Base-by-base conservation (phyloP, 345 rosid genomes). In the Anacardium occidentale region DNA sequence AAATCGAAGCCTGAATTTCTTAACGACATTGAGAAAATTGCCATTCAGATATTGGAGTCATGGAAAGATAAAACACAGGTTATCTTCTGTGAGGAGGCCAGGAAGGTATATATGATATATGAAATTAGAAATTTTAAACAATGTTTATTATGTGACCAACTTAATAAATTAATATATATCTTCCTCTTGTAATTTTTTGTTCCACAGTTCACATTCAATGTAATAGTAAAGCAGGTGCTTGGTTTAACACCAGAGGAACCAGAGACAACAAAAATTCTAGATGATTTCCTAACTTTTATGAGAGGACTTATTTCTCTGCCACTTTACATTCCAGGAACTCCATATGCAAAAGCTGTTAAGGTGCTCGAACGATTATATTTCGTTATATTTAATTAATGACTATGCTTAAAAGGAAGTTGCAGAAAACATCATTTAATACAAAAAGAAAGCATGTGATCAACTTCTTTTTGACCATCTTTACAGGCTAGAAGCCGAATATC, bases 291-390 rank as follows among this genome's bases (percentile, higher is more conserved):
- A 26, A 76, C 87, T 51, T 87, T 83, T 53, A 85, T 83, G 89
- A 81, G 64, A 80, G 91, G 91, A 55, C 79, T 87, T 0, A 72
- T 83, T n/a, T 87, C 89, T 54, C 71, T 85, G n/a, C 91, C 91
- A 13, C 40, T 85, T 59, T 79, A 83, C 69, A 69, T 87, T 62
- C 86, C 91, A 22, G 89, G 91, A 45, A 83, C 89, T 76, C 86
- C 91, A 63, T 87, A 85, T 75, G 85, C 89, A 54, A 85, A 79
- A 76, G 91, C 89, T 61, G 84, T 87, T 71, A 81, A 85, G 88
- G 91, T 61, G 40, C 48, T 66, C n/a, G 21, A 63, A 40, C 52
- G 12, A 13, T 13, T 48, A 2, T n/a, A 21, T 55, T 24, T 8
- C 21, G 26, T 55, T 55, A 1, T 8, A 4, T 54, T 54, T 34